Base-by-base conservation (phyloP, 228 moss, liverwort and hornwort genomes). In the Sphagnum fallax region DNA sequence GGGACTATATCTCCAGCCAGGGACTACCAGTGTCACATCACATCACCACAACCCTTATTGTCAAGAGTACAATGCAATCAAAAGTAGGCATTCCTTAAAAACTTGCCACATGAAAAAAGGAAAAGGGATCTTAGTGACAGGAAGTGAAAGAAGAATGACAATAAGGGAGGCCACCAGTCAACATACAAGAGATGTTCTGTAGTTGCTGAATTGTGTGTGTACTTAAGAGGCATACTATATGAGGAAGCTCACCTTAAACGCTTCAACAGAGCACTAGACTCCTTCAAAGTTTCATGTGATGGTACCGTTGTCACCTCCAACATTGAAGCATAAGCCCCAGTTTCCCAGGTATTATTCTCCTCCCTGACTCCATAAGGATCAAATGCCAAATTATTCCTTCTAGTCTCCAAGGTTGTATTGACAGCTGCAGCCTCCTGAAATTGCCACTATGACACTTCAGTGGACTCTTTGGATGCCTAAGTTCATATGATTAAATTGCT, bases 321-420 rank as follows among this genome's bases (percentile, higher is more conserved):
- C 77, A 84, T 79, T 49, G 69, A 70, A 8, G 86, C 81, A 62
- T 92, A 91, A 50, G 67, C 53, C 61, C 89, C 92, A 76, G 84
- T 49, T 53, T 92, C 84, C 82, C 84, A 71, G 74, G 79, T 65
- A 60, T 74, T 67, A 49, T 77, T 77, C 15, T 76, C 63, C 62
- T 86, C 87, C 69, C 78, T 85, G 67, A 89, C 76, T 59, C 67
- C 74, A 74, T 88, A 95, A 32, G 95, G 95, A 77, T 86, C 83
- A 48, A 77, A 7, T 51, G 76, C 53, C 71, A n/a, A 50, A 51
- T 76, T 76, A 7, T 85, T 79, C 15, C 85, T 79, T 85, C 70
- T 82, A 0, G 63, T 53, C 49, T 82, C 80, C 53, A 62, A 6
- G 32, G 69, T 57, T 51, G 74, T 57, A 49, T 82, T 77, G 51